Evolutionary conservation across 164 flowering plant genomes (phyloP), one percentile per base, ranked within the genome.

Genomic region (Euptelea pleiosperma): DNA sequence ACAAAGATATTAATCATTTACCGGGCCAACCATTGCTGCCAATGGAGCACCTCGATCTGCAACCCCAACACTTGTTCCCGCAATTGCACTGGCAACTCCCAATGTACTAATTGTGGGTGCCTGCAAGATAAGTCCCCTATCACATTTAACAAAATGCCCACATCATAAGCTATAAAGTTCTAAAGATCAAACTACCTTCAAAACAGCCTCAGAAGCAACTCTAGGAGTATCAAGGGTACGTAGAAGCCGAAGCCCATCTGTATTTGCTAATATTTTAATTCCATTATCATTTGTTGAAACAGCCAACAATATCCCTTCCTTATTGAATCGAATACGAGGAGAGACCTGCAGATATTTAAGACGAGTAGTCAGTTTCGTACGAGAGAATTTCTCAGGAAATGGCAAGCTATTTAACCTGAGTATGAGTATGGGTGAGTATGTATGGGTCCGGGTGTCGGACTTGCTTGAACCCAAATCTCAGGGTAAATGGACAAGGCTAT

Each of bases 251-350:
- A 81, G 53, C 40, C 94, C 94, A 56, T 84, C 90, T 11, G 75
- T 43, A 70, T 81, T 87, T 31, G 90, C 88, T 31, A 87, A 73
- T 63, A 87, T 68, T 73, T 79, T 87, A 26, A 87, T 44, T 35
- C 86, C 76, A 67, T 82, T 82, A 11, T 84, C 86, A 67, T 65
- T 82, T 6, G 94, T 79, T 37, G 94, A 84, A 48, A 82, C 88
- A 66, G 94, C 85, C 52, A 87, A 70, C 29, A 87, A 67, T 33
- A 68, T 70, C 49, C 94, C 94, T 69, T 82, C 90, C 68, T 79
- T 87, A 78, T 79, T 84, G 49, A 84, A 84, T 52, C 86, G 74
- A 30, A 87, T 73, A 61, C 82, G 74, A 35, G 94, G 90, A 57
- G 84, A 55, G 81, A 76, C 94, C 85, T 80, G 69, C 62, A 60